Evolutionary conservation across 345 rosid species (phyloP), one percentile per base, ranked within the genome.

Genomic region (Stellera chamaejasme): DNA sequence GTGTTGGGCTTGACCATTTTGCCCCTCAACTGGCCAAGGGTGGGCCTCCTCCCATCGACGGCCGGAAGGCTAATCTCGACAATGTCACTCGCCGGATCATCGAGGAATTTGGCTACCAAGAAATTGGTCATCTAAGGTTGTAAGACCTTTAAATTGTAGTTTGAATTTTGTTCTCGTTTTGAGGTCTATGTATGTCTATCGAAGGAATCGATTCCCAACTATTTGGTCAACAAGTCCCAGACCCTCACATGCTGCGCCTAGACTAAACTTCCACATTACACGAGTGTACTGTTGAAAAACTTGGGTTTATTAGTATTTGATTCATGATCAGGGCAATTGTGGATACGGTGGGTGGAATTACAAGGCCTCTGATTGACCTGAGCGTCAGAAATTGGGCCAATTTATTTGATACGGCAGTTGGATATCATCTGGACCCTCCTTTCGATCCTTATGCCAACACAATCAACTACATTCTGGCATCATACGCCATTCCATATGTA

Each of bases 101-200:
- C 0, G 78, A 77, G 57, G 90, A 89, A 52, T 83, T 89, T 49
- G 82, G 62, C 62, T 86, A 76, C 48, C 77, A 82, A 54, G 95
- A 86, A 77, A 51, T 89, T 15, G 95, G 92, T 12, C 90, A 89
- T 52, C 52, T 89, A 32, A 79, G 90, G 96, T 82, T n/a, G n/a
- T 19, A 19, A 19, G 23, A 23, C 16, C 13, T 16, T 60, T 39
- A 50, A 19, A 19, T 19, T 19, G 23, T 19, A 19, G 23, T 1
- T 19, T 1, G 23, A 19, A 19, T n/a, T n/a, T n/a, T n/a, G n/a
- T n/a, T n/a, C n/a, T n/a, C n/a, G n/a, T n/a, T n/a, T n/a, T n/a
- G n/a, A n/a, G n/a, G n/a, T n/a, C n/a, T n/a, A n/a, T n/a, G n/a
- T n/a, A n/a, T n/a, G n/a, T n/a, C n/a, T n/a, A n/a, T n/a, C n/a